Conservation (phyloP, 805 yeast genomes). For the Komagataella pastoris region DNA sequence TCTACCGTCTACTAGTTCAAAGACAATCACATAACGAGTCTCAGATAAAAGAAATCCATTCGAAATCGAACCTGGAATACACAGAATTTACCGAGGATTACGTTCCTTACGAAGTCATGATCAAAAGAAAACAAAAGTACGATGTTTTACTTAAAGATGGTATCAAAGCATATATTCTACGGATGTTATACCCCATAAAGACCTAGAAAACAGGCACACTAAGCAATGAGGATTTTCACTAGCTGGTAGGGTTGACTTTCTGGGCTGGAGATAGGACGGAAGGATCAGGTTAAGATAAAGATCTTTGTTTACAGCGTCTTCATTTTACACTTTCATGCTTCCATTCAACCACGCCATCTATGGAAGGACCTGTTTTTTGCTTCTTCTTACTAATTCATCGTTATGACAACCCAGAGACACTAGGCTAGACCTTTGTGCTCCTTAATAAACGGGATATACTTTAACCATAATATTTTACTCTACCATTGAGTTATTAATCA, state of each 20-base stretch:
- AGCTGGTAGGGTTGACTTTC: too few relatives aligned
- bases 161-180: not conserved
- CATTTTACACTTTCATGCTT: too few relatives aligned
- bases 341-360: too few relatives aligned
- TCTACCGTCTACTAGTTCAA: constrained; percentile 20
- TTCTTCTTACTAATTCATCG: too few relatives aligned
- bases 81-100: not conserved
- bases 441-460: too few relatives aligned
- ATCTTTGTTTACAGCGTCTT: too few relatives aligned
- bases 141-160: not conserved
- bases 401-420: too few relatives aligned
- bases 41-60: not conserved
- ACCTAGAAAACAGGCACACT: not conserved
- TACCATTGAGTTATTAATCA: too few relatives aligned
- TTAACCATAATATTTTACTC: too few relatives aligned
- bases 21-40: not conserved
- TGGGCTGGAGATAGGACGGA: not conserved
- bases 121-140: not conserved
- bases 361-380: too few relatives aligned
- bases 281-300: not conserved
- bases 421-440: too few relatives aligned
- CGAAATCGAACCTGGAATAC: not conserved
- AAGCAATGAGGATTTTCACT: too few relatives aligned
- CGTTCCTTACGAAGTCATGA: not conserved
- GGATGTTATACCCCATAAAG: not conserved